Base-by-base conservation (phyloP, 2,329 filamentous ascomycete genomes). In the Cryphonectria radicalis region DNA sequence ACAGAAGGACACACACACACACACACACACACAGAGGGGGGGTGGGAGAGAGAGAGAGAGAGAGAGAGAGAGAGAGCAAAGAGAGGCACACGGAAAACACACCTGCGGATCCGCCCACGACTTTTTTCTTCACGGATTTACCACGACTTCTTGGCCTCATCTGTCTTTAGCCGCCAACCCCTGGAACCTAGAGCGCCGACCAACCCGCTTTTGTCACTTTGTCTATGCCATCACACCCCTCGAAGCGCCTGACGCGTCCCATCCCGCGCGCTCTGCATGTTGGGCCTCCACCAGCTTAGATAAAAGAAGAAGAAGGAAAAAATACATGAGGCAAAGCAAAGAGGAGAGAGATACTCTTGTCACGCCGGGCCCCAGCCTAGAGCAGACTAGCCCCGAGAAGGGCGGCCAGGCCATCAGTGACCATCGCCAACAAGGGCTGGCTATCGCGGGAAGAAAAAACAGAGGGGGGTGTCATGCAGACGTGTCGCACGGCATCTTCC, bases 151-250 rank as follows among this genome's bases (percentile, higher is more conserved):
- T 35, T 55, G 43, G 63, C 32, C 28, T 37, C 19, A 2, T 55
- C 32, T 53, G 14, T 25, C 17, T 53, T 17, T 53, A 22, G 25
- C 42, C 37, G 32, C 53, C 50, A 59, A 46, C 57, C 55, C 66
- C 46, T 69, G 66, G 65, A 53, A 53, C 50, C 68, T 69, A 32
- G 35, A 53, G 46, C 37, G 46, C 53, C 66, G 59, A 64, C 67
- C 64, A 64, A 60, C n/a, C 67, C 63, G 53, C 63, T 67, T 67
- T 66, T 17, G 59, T 67, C 40, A 37, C 57, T 60, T 37, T 13
- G 25, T 60, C 28, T 60, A 37, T 60, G 57, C 57, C 57, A 60
- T 60, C 57, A 10, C 17, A 13, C 32, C 28, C 46, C 17, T 35
- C 37, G 19, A 63, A 22, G 43, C 67, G 67, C 66, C 40, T 62